Percentiles rank a stretch among this genome's conserved stretches.
These are phyloP conservation scores for Ocimum tenuiflorum DNA, from an alignment of 257 asterid species.

Conservation along the genomic window DNA sequence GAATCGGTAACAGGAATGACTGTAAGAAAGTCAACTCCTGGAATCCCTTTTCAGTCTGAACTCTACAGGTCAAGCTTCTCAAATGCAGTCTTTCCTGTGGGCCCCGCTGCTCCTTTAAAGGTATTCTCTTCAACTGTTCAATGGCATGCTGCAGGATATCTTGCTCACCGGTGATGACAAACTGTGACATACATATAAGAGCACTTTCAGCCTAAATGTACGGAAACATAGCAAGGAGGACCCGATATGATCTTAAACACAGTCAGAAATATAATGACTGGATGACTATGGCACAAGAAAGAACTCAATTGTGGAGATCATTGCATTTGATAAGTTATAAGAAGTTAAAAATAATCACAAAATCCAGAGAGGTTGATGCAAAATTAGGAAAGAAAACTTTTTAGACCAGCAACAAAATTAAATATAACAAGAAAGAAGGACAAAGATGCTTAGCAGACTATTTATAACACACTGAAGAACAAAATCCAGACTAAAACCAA, in stretches of 20 bases:
- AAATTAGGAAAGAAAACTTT: not conserved
- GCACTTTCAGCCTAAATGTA: not conserved
- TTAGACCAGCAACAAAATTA: not conserved
- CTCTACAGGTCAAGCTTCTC: conserved; percentile 75
- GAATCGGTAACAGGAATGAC: conserved; percentile 74
- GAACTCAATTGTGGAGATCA: not conserved
- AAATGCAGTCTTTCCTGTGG: conserved; percentile 85
- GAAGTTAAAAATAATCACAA: not conserved
- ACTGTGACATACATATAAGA: conserved; percentile 39
- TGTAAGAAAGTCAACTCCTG: conserved; percentile 78
- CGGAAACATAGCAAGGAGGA: not conserved
- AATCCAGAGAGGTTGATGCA: not conserved
- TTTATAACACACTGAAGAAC: not conserved
- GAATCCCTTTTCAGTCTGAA: conserved; percentile 59
- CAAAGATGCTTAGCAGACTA: not conserved
- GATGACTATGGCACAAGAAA: not conserved
- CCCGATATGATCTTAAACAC: not conserved
- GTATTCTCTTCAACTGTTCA: conserved; percentile 79
- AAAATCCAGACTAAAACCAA: not conserved
- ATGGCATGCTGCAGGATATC: conserved; percentile 72
- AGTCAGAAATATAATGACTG: not conserved
- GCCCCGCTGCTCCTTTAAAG: conserved; percentile 92
- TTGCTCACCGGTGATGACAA: conserved; percentile 83
- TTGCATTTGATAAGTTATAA: not conserved
- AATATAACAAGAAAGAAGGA: not conserved